A percentile compares a stretch with the other conserved stretches of the same genome.
phyloP scores from a whole-genome alignment of 2,329 filamentous ascomycete species.

The Rosellinia necatrix region DNA sequence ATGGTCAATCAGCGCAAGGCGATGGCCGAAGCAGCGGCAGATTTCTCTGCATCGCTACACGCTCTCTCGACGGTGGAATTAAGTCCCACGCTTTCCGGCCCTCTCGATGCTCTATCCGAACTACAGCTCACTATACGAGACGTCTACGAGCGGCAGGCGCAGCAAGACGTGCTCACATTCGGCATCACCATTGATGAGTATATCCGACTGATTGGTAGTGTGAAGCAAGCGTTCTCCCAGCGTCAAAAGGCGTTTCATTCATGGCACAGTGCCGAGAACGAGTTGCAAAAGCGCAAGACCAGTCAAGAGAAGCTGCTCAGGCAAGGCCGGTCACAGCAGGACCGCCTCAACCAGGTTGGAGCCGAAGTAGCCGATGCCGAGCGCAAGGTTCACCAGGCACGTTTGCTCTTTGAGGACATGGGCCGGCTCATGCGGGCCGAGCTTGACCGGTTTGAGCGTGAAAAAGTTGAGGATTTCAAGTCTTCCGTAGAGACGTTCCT shows the following conservation, averaged over 20 bases:
- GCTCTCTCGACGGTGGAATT: conserved; percentile 91
- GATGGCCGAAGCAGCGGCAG: conserved; percentile 88
- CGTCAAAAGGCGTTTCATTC: conserved; percentile 94
- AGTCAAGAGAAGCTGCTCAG: conserved; percentile 93
- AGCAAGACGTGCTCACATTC: conserved; percentile 94
- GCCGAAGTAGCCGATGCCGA: conserved; percentile 96
- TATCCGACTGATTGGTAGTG: conserved; percentile 90
- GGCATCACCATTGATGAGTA: conserved; percentile 99
- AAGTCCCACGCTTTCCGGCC: conserved; percentile 83
- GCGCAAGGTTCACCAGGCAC: conserved; percentile 86
- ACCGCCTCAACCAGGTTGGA: conserved; percentile 87
- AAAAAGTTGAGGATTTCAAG: conserved; percentile 99
- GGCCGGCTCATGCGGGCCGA: conserved; percentile 88
- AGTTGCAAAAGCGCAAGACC: conserved; percentile 85
- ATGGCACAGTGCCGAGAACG: conserved; percentile 89
- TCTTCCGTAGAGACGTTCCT: conserved; percentile 96
- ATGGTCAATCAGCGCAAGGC: conserved; percentile 92
- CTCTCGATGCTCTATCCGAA: conserved; percentile 88
- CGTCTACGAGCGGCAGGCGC: conserved; percentile 93
- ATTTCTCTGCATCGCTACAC: conserved; percentile 93
- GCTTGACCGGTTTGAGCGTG: conserved; percentile 89
- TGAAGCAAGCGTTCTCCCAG: conserved; percentile 91
- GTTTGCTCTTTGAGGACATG: conserved; percentile 96
- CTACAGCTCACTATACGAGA: conserved; percentile 93
- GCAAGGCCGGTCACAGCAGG: conserved; percentile 94